phyloP scores from a whole-genome alignment of 495 filamentous ascomycete genomes.

The Talaromyces ruber region DNA sequence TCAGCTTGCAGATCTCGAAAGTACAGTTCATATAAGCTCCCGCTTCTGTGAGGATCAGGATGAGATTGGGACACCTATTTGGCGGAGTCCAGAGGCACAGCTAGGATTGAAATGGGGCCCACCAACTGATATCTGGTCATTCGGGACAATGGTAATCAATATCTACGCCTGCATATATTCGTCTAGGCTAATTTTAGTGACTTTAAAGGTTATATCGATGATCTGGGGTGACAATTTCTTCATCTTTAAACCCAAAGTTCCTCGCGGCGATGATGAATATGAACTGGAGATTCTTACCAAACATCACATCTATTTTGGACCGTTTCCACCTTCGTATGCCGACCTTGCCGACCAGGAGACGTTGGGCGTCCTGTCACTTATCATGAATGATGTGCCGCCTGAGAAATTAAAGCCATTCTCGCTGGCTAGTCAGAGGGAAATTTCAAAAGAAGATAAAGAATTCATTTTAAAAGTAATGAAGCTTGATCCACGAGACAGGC shows the following conservation, averaged over 20 bases:
- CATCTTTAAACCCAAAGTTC: constrained; percentile 34
- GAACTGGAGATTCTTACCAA: constrained; percentile 30
- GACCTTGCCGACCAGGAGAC: constrained; percentile 15
- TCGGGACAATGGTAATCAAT: constrained; percentile 23
- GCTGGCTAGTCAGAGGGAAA: constrained; percentile 13
- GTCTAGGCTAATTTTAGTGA: constrained; percentile 3
- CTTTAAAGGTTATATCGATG: constrained; percentile 28
- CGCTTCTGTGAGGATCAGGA: constrained; percentile 25
- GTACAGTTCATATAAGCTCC: constrained; percentile 20
- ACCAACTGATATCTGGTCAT: constrained; percentile 33
- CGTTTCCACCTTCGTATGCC: constrained; percentile 27
- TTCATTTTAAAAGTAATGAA: constrained; percentile 19
- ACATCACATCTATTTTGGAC: constrained; percentile 32
- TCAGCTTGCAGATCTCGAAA: constrained; percentile 28
- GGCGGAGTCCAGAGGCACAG: constrained; percentile 25
- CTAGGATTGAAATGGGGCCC: constrained; percentile 21
- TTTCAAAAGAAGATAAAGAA: constrained; percentile 16
- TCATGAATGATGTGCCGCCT: constrained; percentile 15
- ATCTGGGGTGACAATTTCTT: constrained; percentile 29
- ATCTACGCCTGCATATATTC: neutral
- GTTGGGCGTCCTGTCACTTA: constrained; percentile 11
- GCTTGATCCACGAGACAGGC: constrained; percentile 20
- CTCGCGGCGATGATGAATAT: constrained; percentile 27
- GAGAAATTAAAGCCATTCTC: constrained; percentile 14
- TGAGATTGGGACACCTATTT: constrained; percentile 24